phyloP scores from a whole-genome alignment of 192 early-diverging fungal genomes.

The Powellomyces hirtus region DNA sequence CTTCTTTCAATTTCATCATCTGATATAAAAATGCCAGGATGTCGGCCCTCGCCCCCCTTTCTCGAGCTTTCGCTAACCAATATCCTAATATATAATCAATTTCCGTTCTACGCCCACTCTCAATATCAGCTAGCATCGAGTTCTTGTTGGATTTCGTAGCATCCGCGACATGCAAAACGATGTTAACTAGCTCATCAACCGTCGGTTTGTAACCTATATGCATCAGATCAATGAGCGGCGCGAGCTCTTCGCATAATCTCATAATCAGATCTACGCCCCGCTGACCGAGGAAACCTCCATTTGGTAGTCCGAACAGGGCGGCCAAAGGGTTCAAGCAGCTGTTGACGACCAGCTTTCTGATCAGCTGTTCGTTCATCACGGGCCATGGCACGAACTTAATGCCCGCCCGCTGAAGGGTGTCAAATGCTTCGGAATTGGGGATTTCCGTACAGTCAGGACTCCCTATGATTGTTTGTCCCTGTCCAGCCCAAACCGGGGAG shows the following conservation, averaged over 20 bases:
- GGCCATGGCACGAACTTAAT: neutral
- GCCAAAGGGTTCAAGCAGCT: slow-evolving; percentile 65
- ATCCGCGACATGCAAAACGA: slow-evolving; percentile 7
- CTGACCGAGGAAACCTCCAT: slow-evolving; percentile 47
- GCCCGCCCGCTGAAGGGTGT: no score
- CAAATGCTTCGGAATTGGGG: neutral
- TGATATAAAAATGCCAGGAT: slow-evolving; percentile 6
- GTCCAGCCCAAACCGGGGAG: slow-evolving; percentile 56
- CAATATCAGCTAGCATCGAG: slow-evolving; percentile 25
- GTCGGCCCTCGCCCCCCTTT: neutral
- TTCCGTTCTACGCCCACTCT: slow-evolving; percentile 19
- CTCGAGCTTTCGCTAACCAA: neutral
- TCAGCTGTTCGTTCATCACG: neutral
- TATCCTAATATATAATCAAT: slow-evolving; percentile 31
- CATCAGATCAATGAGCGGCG: neutral
- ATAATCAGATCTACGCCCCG: neutral
- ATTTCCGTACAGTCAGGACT: slow-evolving; percentile 11
- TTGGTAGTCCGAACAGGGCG: slow-evolving; percentile 53
- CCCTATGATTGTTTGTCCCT: slow-evolving; percentile 50
- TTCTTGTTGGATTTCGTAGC: slow-evolving; percentile 23
- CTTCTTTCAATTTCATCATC: slow-evolving; percentile 7
- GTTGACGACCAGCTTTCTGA: slow-evolving; percentile 59
- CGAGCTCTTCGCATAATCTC: slow-evolving; percentile 2
- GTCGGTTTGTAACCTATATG: neutral
- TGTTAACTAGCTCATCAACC: neutral